These are phyloP conservation scores for Pseudognaphalium luteoalbum DNA, from an alignment of 129 eudicot species.

Conservation along the genomic window DNA sequence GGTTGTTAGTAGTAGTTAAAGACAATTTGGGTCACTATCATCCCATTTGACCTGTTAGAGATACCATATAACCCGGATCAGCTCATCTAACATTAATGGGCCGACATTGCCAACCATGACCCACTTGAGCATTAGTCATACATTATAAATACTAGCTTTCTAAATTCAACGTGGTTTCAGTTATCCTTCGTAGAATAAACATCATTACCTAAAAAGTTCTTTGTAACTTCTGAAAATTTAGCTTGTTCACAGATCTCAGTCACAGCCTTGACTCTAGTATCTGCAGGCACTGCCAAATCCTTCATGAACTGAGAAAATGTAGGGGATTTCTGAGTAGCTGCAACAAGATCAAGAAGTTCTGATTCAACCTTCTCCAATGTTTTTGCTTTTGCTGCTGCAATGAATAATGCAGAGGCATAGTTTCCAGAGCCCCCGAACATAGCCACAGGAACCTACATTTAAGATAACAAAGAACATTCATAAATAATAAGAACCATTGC, in stretches of 20 bases:
- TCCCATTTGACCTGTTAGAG: not conserved
- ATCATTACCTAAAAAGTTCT: constrained; percentile 68
- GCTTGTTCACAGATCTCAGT: constrained; percentile 60
- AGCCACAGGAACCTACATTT: constrained; percentile 66
- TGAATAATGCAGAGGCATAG: constrained; percentile 79
- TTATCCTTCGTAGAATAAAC: not conserved
- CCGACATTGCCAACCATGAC: not conserved
- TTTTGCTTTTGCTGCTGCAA: constrained; percentile 74
- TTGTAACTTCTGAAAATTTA: constrained; percentile 70
- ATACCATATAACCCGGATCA: not conserved
- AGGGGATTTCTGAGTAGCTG: constrained; percentile 60
- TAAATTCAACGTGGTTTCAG: not conserved
- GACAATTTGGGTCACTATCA: not conserved
- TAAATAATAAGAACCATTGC: not conserved
- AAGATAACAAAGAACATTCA: not conserved
- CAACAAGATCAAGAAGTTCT: constrained; percentile 62
- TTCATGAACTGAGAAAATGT: constrained; percentile 77
- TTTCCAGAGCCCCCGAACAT: constrained; percentile 81
- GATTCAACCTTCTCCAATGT: constrained; percentile 76
- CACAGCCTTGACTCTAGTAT: constrained; percentile 62
- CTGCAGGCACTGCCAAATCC: constrained; percentile 66
- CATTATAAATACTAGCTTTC: not conserved
- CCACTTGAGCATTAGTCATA: constrained; percentile 12
- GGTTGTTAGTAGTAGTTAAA: not conserved
- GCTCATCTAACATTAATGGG: not conserved